Evolutionary conservation across 2,329 filamentous ascomycete species (phyloP).

Genomic region (Paecilomyces sp.): DNA sequence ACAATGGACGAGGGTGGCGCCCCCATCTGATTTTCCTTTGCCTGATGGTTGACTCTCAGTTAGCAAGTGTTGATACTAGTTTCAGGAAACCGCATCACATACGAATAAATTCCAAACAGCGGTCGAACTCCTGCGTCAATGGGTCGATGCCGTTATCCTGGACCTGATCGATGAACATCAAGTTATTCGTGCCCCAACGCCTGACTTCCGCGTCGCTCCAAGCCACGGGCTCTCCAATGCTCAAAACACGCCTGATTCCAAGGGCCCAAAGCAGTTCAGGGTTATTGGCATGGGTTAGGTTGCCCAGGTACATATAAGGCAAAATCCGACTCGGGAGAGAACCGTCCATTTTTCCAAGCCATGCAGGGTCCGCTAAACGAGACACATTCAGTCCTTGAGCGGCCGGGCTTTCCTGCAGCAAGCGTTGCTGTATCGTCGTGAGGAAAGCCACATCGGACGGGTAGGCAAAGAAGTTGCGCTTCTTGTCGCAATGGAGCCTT

Average conservation of each 20-base stretch:
- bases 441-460: constrained; percentile 80
- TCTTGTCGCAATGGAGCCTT: constrained; percentile 68
- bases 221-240: constrained; percentile 79
- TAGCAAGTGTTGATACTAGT: not conserved
- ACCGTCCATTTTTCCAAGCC: constrained; percentile 79
- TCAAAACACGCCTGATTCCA: constrained; percentile 81
- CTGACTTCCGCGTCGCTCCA: constrained; percentile 69
- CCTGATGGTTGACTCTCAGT: constrained; percentile 45
- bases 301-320: constrained; percentile 94
- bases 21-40: constrained; percentile 66
- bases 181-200: constrained; percentile 68
- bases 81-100: constrained; percentile 30
- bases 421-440: constrained; percentile 65
- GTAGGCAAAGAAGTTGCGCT: constrained; percentile 94
- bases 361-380: constrained; percentile 54
- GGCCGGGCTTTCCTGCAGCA: constrained; percentile 51
- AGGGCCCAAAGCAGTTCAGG: constrained; percentile 70
- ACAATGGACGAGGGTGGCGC: constrained; percentile 89
- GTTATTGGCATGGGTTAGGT: constrained; percentile 89
- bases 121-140: constrained; percentile 74
- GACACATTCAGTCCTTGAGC: constrained; percentile 16
- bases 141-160: constrained; percentile 97
- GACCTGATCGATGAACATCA: constrained; percentile 75
- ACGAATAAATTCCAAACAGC: constrained; percentile 91
- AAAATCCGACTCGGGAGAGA: constrained; percentile 83